Conservation (phyloP, 192 early-diverging fungal genomes). For the Gorgonomyces haynaldii region DNA sequence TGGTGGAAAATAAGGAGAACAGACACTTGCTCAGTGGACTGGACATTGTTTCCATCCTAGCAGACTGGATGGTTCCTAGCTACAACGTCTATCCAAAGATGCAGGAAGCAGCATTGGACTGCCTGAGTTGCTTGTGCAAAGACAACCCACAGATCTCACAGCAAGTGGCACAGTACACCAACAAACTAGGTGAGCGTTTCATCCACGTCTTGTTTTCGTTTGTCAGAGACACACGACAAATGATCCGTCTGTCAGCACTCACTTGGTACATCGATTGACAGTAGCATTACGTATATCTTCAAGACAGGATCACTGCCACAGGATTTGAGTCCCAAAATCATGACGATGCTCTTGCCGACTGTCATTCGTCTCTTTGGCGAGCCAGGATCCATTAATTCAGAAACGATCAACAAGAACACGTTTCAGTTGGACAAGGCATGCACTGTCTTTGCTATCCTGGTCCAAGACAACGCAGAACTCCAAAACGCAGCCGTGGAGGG, state of each 20-base stretch:
- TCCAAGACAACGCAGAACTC: constrained; percentile 57
- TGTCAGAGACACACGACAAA: constrained; percentile 51
- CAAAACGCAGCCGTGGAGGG: constrained; percentile 67
- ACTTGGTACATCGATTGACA: constrained; percentile 37
- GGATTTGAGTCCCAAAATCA: constrained; percentile 39
- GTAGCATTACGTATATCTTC: constrained; percentile 48
- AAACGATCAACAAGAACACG: constrained; percentile 7
- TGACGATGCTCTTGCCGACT: constrained; percentile 48
- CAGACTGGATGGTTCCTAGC: constrained; percentile 40
- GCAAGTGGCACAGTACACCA: constrained; percentile 36
- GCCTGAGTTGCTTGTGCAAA: constrained; percentile 52
- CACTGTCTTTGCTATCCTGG: constrained; percentile 54
- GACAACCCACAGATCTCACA: constrained; percentile 43
- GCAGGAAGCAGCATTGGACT: constrained; percentile 70
- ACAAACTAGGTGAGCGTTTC: constrained; percentile 30
- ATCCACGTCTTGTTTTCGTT: constrained; percentile 51
- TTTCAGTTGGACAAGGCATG: constrained; percentile 55
- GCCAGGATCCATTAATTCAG: constrained; percentile 14
- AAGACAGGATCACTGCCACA: constrained; percentile 40
- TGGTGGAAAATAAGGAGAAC: constrained; percentile 45
- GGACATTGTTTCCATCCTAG: constrained; percentile 45
- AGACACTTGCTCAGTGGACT: constrained; percentile 43
- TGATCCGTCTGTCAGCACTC: constrained; percentile 56
- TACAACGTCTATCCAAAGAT: constrained; percentile 40
- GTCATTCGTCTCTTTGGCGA: constrained; percentile 60